Evolutionary conservation across 2,329 filamentous ascomycete species (phyloP), one percentile per base, ranked within the genome.

Genomic region (Alternaria alternata): DNA sequence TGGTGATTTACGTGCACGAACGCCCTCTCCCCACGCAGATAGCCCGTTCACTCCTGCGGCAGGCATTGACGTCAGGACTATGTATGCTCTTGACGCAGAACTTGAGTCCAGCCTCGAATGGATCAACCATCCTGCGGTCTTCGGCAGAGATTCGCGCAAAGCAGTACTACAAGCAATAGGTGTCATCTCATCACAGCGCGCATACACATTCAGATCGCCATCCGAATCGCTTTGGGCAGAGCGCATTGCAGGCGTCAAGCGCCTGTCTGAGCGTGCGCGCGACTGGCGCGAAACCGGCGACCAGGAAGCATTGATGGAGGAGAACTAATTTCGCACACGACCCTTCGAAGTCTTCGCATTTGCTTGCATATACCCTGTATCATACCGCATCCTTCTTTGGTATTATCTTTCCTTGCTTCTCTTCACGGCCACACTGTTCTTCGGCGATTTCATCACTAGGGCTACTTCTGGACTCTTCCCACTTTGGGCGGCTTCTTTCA

Each of bases 101-200:
- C 86, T 99, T 34, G 93, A 97, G 76, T 88, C 91, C 34, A 92
- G 91, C 51, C 83, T 99, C 16, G 95, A 99, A 80, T 99, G 95
- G 95, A 98, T 99, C 79, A 93, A 91, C 75, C 95, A 99, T 74
- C 95, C 95, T 1, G 94, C 94, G 2, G 92, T 98, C 2, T 99
- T 99, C 76, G 90, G 91, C 8, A 89, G 95, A 38, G 95, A 99
- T 77, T 95, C 92, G 59, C 89, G 95, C 72, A 99, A 99, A 82
- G 93, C 94, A 5, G 94, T 99, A 2, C 84, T 99, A 24, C 95
- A 99, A 78, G 93, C 94, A 16, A 98, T 99, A 67, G 94, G 95
- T 7, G 94, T 98, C 63, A 97, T 99, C 70, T 95, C 92, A 73
- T 96, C 92, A 7, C 95, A 99, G 80, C 87, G 95, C 47, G 94